phyloP scores from a whole-genome alignment of 176 grass and related monocot species.

The Stipa capillata region DNA sequence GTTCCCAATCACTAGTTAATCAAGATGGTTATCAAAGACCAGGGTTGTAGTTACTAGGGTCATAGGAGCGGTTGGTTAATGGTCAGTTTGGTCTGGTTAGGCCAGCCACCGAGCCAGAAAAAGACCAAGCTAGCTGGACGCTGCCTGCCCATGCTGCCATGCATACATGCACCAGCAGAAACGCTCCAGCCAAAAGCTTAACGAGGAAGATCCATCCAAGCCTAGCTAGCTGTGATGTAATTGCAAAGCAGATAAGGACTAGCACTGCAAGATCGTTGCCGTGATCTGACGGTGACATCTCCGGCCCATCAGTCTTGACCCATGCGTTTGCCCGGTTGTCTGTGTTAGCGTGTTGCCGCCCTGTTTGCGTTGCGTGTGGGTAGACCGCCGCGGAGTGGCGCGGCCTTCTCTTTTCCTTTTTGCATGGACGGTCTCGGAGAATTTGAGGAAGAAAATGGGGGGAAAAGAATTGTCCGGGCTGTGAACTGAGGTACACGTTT shows the following conservation, averaged over 20 bases:
- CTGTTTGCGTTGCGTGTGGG: too few relatives aligned
- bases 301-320: too few relatives aligned
- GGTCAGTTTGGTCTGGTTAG: conserved; percentile 13
- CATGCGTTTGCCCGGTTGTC: too few relatives aligned
- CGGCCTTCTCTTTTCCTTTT: too few relatives aligned
- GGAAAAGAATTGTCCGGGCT: background rate
- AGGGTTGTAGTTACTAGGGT: background rate
- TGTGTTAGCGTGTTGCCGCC: too few relatives aligned
- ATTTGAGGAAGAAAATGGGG: too few relatives aligned
- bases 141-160: background rate
- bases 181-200: background rate
- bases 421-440: background rate
- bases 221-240: too few relatives aligned
- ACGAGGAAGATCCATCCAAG: background rate
- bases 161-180: too few relatives aligned
- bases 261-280: too few relatives aligned
- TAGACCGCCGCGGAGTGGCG: too few relatives aligned
- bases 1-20: background rate
- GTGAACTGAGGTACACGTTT: background rate
- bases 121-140: conserved; percentile 18
- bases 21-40: conserved; percentile 6
- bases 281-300: background rate
- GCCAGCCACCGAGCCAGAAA: conserved; percentile 4
- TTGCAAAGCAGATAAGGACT: background rate
- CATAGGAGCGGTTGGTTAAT: conserved; percentile 20